Conservation (phyloP, 768 basidiomycete species). For the Hysterangium stoloniferum region DNA sequence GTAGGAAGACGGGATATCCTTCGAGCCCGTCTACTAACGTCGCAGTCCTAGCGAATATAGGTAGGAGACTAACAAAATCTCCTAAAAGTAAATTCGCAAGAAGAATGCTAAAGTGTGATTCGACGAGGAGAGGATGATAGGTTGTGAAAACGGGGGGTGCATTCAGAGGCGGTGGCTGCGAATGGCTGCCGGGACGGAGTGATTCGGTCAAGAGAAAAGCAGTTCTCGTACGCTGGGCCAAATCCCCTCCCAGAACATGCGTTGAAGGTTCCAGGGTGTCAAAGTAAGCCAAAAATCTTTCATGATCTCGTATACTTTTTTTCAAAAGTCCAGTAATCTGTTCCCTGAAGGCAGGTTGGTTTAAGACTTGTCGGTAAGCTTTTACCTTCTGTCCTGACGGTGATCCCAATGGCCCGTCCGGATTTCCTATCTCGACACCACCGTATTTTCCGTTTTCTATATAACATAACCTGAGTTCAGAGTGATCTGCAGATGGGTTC, state of each 20-base stretch:
- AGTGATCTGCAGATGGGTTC: constrained; percentile 51
- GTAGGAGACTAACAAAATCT: constrained; percentile 55
- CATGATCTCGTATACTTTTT: constrained; percentile 79
- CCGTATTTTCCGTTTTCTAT: constrained; percentile 71
- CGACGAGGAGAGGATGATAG: constrained; percentile 84
- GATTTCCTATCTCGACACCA: constrained; percentile 79
- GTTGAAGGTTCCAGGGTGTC: constrained; percentile 54
- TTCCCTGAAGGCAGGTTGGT: constrained; percentile 48
- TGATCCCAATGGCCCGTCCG: constrained; percentile 67
- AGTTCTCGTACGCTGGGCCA: constrained; percentile 51
- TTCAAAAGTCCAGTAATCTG: constrained; percentile 51
- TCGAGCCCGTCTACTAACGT: constrained; percentile 73
- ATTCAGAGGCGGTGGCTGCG: constrained; percentile 31
- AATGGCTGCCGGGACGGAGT: constrained; percentile 53
- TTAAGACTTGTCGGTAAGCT: constrained; percentile 58
- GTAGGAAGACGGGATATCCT: constrained; percentile 82
- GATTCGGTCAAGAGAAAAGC: constrained; percentile 65
- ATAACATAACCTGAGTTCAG: constrained; percentile 71
- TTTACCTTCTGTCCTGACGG: constrained; percentile 47
- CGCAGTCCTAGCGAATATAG: constrained; percentile 59
- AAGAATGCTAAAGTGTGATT: constrained; percentile 76
- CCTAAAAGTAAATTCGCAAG: constrained; percentile 72
- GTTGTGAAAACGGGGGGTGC: constrained; percentile 69
- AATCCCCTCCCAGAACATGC: constrained; percentile 22
- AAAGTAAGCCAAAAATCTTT: constrained; percentile 77